These are phyloP conservation scores for Auricularia heimuer DNA, from an alignment of 768 basidiomycete species.

Conservation along the genomic window DNA sequence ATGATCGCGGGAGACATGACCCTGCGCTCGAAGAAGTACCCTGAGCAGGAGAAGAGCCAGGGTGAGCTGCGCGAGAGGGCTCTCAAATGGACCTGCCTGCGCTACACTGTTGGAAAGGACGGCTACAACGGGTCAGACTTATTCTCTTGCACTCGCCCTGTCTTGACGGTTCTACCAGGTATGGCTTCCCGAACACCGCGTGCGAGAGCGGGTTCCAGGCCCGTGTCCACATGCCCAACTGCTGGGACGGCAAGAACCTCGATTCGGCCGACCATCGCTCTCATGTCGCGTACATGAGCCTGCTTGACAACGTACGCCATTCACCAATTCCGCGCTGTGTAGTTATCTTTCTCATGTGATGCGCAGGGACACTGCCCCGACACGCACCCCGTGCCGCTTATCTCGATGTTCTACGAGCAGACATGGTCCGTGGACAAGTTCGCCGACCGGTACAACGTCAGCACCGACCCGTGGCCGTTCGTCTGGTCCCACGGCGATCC, in stretches of 20 bases:
- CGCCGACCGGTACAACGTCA: background rate
- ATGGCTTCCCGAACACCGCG: constrained; percentile 5
- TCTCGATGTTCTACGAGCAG: constrained; percentile 1
- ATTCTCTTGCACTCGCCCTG: background rate
- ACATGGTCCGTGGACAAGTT: background rate
- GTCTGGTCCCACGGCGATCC: background rate
- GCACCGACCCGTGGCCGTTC: background rate
- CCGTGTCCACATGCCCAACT: constrained; percentile 24
- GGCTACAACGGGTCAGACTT: constrained; percentile 5
- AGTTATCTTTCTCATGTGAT: background rate
- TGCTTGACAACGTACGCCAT: background rate
- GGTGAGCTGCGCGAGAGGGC: constrained; percentile 13
- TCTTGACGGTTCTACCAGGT: background rate
- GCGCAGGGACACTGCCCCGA: background rate
- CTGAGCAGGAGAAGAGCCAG: background rate
- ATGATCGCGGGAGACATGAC: constrained; percentile 6
- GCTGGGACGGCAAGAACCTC: constrained; percentile 32
- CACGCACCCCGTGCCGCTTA: background rate
- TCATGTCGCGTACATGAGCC: background rate
- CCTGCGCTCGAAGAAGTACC: background rate
- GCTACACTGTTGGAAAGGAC: constrained; percentile 23
- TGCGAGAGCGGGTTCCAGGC: constrained; percentile 21
- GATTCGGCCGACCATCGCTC: constrained; percentile 26
- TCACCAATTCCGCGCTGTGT: too few relatives aligned
- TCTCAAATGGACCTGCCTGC: constrained; percentile 35